These are phyloP conservation scores for Mucor indicus DNA, from an alignment of 371 early-diverging fungal species.

Conservation along the genomic window DNA sequence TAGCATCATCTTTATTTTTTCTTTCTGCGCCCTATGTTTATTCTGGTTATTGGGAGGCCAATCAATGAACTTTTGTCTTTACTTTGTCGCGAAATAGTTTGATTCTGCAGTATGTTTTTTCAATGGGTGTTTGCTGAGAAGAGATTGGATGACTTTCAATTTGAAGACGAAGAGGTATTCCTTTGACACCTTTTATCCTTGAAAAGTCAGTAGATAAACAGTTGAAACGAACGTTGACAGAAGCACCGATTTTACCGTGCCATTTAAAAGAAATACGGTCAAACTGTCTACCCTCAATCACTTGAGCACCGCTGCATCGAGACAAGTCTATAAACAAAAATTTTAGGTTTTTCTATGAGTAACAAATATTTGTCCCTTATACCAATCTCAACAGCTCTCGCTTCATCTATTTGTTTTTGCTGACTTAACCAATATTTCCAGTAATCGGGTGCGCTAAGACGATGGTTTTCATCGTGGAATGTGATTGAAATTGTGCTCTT, in stretches of 20 bases:
- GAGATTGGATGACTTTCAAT: slow-evolving; percentile 27
- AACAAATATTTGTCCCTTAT: slow-evolving; percentile 41
- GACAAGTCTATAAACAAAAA: slow-evolving; percentile 36
- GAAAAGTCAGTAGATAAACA: slow-evolving; percentile 59
- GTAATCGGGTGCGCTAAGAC: slow-evolving; percentile 60
- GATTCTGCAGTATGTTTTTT: slow-evolving; percentile 42
- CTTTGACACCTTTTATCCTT: slow-evolving; percentile 57
- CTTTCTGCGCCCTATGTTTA: slow-evolving; percentile 27
- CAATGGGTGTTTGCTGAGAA: slow-evolving; percentile 8
- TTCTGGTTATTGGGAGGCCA: too few relatives aligned
- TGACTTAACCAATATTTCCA: slow-evolving; percentile 83
- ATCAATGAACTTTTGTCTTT: too few relatives aligned
- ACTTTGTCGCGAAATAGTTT: slow-evolving; percentile 59
- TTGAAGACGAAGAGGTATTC: slow-evolving; percentile 51
- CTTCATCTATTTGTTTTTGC: slow-evolving; percentile 46
- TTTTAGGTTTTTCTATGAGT: neutral
- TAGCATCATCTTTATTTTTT: slow-evolving; percentile 29
- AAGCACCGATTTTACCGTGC: slow-evolving; percentile 45
- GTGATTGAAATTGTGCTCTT: slow-evolving; percentile 60
- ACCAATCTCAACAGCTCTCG: slow-evolving; percentile 51
- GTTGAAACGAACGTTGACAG: slow-evolving; percentile 47
- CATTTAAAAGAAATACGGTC: slow-evolving; percentile 51
- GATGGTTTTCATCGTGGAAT: slow-evolving; percentile 74
- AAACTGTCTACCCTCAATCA: slow-evolving; percentile 31
- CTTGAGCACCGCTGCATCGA: slow-evolving; percentile 18